phyloP scores from a whole-genome alignment of 1,284 basidiomycete genomes.

The Irpex sp. region DNA sequence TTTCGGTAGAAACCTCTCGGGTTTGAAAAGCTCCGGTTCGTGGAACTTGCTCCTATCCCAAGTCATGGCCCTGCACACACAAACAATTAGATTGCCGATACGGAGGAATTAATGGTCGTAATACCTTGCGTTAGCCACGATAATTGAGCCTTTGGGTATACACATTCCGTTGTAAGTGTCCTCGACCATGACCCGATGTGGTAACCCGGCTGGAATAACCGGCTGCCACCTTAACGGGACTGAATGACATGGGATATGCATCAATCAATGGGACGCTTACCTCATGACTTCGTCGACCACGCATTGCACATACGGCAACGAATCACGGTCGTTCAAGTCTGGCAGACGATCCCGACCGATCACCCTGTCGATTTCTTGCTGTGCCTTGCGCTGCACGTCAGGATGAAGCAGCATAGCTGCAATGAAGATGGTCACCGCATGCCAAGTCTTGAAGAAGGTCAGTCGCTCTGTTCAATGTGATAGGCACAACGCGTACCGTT shows the following conservation, averaged over 20 bases:
- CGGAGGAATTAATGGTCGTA: constrained; percentile 2
- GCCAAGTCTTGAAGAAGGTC: constrained; percentile 3
- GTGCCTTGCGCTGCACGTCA: constrained; percentile 11
- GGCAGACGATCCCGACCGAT: constrained; percentile 13
- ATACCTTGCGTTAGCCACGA: constrained; percentile 10
- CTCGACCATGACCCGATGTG: not conserved
- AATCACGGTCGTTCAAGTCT: constrained; percentile 13
- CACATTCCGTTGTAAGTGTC: constrained; percentile 9
- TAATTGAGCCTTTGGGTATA: constrained; percentile 9
- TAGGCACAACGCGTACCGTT: not conserved
- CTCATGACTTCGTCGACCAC: constrained; percentile 12
- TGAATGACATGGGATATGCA: not conserved
- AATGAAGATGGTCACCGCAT: constrained; percentile 10
- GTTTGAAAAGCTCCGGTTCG: constrained; percentile 5
- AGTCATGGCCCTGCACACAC: not conserved
- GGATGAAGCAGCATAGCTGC: constrained; percentile 14
- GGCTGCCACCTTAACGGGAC: constrained; percentile 4
- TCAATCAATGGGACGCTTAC: not conserved
- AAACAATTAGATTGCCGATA: constrained; percentile 1
- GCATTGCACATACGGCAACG: constrained; percentile 13
- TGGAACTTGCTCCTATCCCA: not conserved
- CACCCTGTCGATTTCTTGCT: constrained; percentile 13
- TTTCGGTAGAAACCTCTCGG: constrained; percentile 6
- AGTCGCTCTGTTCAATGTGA: not conserved
- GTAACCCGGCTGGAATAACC: constrained; percentile 1